These are phyloP conservation scores for Trichoderma erinaceum DNA, from an alignment of 495 filamentous ascomycete species.

Conservation along the genomic window DNA sequence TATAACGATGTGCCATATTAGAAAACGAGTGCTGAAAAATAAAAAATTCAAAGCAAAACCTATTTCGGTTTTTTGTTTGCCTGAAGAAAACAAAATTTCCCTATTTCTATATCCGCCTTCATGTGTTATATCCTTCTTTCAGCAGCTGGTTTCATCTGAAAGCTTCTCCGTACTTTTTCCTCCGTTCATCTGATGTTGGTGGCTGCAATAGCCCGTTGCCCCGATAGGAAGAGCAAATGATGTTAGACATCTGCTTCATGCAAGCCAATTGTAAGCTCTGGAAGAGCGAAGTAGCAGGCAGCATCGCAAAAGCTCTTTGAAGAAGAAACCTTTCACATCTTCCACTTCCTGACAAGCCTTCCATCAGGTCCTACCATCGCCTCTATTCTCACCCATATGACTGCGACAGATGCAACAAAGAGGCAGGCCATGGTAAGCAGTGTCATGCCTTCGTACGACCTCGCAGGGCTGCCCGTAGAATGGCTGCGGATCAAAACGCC, in stretches of 20 bases:
- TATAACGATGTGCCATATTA: too few species aligned
- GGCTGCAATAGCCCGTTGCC: too few species aligned
- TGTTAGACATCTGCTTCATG: background rate
- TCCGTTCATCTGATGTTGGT: too few species aligned
- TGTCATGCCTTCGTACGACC: conserved; percentile 28
- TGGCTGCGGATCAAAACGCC: conserved; percentile 32
- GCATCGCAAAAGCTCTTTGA: background rate
- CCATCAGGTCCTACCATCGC: conserved; percentile 18
- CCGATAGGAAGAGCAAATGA: too few species aligned
- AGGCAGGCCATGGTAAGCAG: conserved; percentile 30
- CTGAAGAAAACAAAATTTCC: too few species aligned
- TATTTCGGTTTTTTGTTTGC: too few species aligned
- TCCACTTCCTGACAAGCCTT: conserved; percentile 17
- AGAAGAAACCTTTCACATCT: background rate
- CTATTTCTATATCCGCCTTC: too few species aligned
- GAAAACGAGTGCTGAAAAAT: too few species aligned
- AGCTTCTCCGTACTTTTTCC: too few species aligned
- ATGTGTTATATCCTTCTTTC: too few species aligned
- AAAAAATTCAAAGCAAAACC: too few species aligned
- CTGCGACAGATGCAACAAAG: conserved; percentile 27
- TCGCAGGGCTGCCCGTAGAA: conserved; percentile 21
- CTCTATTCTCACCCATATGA: conserved; percentile 33
- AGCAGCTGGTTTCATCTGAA: too few species aligned
- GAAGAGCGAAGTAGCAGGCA: background rate
- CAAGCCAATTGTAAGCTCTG: background rate